These are phyloP conservation scores for Biscogniauxia sp. DNA, from an alignment of 2,329 filamentous ascomycete genomes.

Conservation along the genomic window DNA sequence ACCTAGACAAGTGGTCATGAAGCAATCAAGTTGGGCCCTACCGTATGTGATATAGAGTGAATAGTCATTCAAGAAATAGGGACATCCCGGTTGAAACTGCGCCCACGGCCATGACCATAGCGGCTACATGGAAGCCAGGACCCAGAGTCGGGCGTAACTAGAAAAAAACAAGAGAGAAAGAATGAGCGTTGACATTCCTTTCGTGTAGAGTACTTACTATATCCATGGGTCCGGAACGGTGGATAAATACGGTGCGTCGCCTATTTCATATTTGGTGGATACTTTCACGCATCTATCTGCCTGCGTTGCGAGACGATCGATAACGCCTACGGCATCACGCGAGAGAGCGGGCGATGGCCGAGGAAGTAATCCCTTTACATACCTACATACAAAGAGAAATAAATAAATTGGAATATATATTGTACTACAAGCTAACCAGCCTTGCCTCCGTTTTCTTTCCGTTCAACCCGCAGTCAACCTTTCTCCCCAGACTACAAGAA, in stretches of 20 bases:
- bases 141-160: too few relatives aligned
- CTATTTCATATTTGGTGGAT: not conserved
- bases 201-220: slow-evolving; percentile 67
- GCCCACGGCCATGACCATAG: too few relatives aligned
- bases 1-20: slow-evolving; percentile 60
- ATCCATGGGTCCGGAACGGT: slow-evolving; percentile 62
- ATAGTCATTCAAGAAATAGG: not conserved
- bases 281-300: not conserved
- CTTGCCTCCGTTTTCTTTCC: not conserved
- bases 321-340: too few relatives aligned
- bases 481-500: slow-evolving; percentile 62
- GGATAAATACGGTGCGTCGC: slow-evolving; percentile 45
- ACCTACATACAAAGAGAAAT: not conserved
- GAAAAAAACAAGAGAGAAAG: too few relatives aligned
- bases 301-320: too few relatives aligned
- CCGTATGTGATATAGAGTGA: slow-evolving; percentile 30
- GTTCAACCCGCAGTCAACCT: slow-evolving; percentile 44
- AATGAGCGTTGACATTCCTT: too few relatives aligned
- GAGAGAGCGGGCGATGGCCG: too few relatives aligned
- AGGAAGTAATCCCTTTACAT: too few relatives aligned
- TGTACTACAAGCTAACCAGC: not conserved
- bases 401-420: not conserved
- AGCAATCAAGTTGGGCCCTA: slow-evolving; percentile 62
- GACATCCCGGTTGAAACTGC: not conserved
- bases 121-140: too few relatives aligned